Evolutionary conservation across 192 early-diverging fungal genomes (phyloP), one percentile per base, ranked within the genome.

Genomic region (Podila horticola): DNA sequence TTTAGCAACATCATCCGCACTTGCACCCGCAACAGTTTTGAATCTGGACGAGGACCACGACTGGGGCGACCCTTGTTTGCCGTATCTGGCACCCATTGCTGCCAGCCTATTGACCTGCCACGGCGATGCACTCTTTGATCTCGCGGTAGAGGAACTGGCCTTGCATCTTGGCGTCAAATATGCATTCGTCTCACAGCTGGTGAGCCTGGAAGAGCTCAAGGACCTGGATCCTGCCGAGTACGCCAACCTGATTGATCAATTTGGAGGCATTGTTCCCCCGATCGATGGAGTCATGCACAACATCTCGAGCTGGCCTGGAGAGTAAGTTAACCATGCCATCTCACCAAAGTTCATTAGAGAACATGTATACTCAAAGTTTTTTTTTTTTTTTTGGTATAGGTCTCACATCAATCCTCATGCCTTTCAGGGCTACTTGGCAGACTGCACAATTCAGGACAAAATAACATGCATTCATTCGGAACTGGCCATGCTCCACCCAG

Each of bases 271-370:
- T 4, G 59, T 81, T 11, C 77, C 77, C 33, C 77, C 71, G 1
- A 49, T 81, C 22, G 77, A 81, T 30, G 77, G 77, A 19, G 77
- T 81, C 28, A 81, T 81, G 77, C 77, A 81, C 24, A 81, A 73
- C 58, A 81, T 81, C 45, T 72, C 77, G 20, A 81, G 70, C 61
- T 81, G 66, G 66, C 77, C 77, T 60, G 69, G 77, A 69, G 71
- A 69, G 77, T 81, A 66, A 65, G 77, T 69, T 1, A 10, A 30
- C 6, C 11, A 0, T 61, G 2, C 11, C 34, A 36, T 36, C 9
- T 6, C 34, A 11, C 41, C 8, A 17, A 45, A 45, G 41, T 17
- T 0, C 11, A 38, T 38, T 10, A 2, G 41, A 0, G 15, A 12
- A 15, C 31, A 58, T 29, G 2, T 66, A 31, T 31, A 11, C 36